These are phyloP conservation scores for Microcyclospora pomicola DNA, from an alignment of 2,329 filamentous ascomycete genomes.

Conservation along the genomic window DNA sequence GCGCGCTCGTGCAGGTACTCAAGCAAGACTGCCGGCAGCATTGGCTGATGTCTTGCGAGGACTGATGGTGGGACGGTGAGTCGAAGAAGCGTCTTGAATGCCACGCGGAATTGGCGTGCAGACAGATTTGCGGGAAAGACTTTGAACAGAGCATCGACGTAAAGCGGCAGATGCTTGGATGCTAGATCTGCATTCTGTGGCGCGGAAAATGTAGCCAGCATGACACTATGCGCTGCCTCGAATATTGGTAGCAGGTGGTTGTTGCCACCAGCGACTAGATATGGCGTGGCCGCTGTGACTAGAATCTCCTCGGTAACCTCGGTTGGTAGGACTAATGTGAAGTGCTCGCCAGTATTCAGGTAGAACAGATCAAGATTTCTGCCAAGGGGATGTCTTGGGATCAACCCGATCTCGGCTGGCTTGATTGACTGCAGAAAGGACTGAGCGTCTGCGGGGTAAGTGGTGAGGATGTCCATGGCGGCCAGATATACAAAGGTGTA, in stretches of 20 bases:
- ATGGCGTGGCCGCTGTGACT: slow-evolving; percentile 58
- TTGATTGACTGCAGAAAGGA: slow-evolving; percentile 53
- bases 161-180: slow-evolving; percentile 61
- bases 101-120: slow-evolving; percentile 72
- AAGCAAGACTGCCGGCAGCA: slow-evolving; percentile 65
- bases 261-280: slow-evolving; percentile 50
- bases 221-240: slow-evolving; percentile 72
- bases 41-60: slow-evolving; percentile 57
- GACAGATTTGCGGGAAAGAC: slow-evolving; percentile 68
- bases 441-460: slow-evolving; percentile 52
- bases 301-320: slow-evolving; percentile 58
- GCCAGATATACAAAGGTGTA: slow-evolving; percentile 75
- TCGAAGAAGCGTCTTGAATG: slow-evolving; percentile 72
- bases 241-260: slow-evolving; percentile 55
- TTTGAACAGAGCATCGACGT: slow-evolving; percentile 65
- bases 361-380: slow-evolving; percentile 75
- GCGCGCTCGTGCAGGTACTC: slow-evolving; percentile 62
- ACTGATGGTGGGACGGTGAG: slow-evolving; percentile 69
- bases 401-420: slow-evolving; percentile 39
- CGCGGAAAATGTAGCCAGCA: slow-evolving; percentile 66
- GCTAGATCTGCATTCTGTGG: slow-evolving; percentile 63
- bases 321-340: slow-evolving; percentile 56
- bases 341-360: slow-evolving; percentile 72
- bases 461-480: slow-evolving; percentile 65
- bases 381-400: slow-evolving; percentile 52